These are phyloP conservation scores for Debaryomyces fabryi DNA, from an alignment of 1,139 yeast genomes.

Conservation along the genomic window DNA sequence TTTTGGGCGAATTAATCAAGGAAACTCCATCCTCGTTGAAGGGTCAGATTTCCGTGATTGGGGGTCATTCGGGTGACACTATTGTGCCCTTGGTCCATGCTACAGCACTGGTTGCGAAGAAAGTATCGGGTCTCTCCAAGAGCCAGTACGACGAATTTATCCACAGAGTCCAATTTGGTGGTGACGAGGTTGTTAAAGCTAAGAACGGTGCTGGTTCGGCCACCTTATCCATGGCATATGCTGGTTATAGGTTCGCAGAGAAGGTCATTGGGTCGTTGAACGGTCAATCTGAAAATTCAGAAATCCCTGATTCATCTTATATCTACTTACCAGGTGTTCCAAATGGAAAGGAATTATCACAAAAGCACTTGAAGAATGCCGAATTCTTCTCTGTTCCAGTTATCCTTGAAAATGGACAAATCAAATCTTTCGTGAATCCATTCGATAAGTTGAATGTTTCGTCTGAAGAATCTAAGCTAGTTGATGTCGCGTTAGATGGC, in stretches of 20 bases:
- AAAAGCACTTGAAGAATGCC: constrained; percentile 39
- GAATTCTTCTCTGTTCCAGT: constrained; percentile 70
- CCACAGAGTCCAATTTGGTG: constrained; percentile 72
- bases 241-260: constrained; percentile 70
- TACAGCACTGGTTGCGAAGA: constrained; percentile 27
- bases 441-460: constrained; percentile 41
- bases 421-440: constrained; percentile 47
- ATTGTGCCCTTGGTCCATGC: constrained; percentile 59
- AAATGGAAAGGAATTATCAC: constrained; percentile 50
- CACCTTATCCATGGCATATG: constrained; percentile 76
- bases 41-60: constrained; percentile 62
- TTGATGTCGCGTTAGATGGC: constrained; percentile 55
- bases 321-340: constrained; percentile 60
- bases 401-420: constrained; percentile 52
- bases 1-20: constrained; percentile 48
- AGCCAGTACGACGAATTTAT: constrained; percentile 48
- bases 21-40: constrained; percentile 41
- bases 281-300: constrained; percentile 26
- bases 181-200: constrained; percentile 79
- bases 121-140: constrained; percentile 32
- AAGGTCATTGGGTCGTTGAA: constrained; percentile 47
- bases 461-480: constrained; percentile 47
- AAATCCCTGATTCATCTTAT: constrained; percentile 58
- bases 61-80: constrained; percentile 80
- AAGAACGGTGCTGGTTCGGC: constrained; percentile 80